Base-by-base conservation (phyloP, 2,329 filamentous ascomycete genomes). In the Fusarium penzigii region DNA sequence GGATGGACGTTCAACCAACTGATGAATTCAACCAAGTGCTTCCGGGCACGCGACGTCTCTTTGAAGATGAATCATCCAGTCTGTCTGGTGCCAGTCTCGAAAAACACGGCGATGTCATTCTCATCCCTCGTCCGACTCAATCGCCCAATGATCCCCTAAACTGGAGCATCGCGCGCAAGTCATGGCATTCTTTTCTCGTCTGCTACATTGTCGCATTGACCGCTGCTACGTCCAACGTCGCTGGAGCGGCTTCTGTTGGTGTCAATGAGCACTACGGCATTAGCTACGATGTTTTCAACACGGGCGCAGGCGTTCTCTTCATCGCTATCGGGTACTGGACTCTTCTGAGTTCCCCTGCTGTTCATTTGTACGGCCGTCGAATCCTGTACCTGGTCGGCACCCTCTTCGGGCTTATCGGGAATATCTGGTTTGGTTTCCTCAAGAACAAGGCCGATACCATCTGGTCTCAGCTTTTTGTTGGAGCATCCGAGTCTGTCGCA, bases 381-480 rank as follows among this genome's bases (percentile, higher is more conserved):
- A 72, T 81, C 43, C 69, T 78, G n/a, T 84, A 83, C 58, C 65
- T 84, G 42, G 67, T 84, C 41, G 79, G 79, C 51, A 71, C 81
- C 55, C 51, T 76, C 1, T 74, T 73, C 56, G 76, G 78, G 5
- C 60, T 82, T 7, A 70, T 77, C 17, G 81, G 80, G 2, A 75
- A 77, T 29, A 74, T 82, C 48, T 83, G 80, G 80, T 78, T 83
- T 44, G 79, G 79, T 9, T 68, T 68, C 20, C 70, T 78, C 11
- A 59, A 72, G 44, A 73, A 62, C 17, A 71, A 69, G 2, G 63
- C 68, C 14, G 78, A 81, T 51, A 75, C 78, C 3, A 75, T 83
- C 49, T 81, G 78, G 74, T 78, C 78, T 43, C 81, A 83, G 62
- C 70, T 83, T 3, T 83, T 83, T 49, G 78, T 83, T 3, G 81